Base-by-base conservation (phyloP, 768 basidiomycete genomes). In the Tephrocybe rancida region DNA sequence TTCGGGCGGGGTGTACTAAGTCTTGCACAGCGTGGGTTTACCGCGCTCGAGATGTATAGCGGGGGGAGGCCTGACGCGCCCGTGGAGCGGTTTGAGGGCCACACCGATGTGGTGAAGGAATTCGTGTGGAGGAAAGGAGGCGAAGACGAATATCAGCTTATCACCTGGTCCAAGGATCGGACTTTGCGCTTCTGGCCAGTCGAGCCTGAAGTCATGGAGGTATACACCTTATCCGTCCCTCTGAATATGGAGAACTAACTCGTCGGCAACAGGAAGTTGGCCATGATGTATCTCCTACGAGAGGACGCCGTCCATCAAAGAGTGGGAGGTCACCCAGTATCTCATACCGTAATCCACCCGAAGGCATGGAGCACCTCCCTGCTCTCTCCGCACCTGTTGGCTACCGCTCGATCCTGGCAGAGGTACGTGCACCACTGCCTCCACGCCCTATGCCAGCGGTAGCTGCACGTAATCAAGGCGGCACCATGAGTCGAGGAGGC, bases 101-200 rank as follows among this genome's bases (percentile, higher is more conserved):
- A 96, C 69, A 82, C 85, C 0, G 94, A 96, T 58, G 92, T 95
- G 2, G 96, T 98, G 18, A 97, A 96, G 64, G 96, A 99, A 71
- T 99, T 96, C 66, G 95, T 99, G 1, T 99, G 97, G 97, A 76
- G 97, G 55, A 84, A 79, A 63, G 81, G 87, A 2, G 80, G 78
- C 5, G 61, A 71, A 57, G 75, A 76, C 37, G 80, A 84, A 35
- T 87, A 84, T 64, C 85, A 85, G 61, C 74, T 84, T 2, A 81
- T 83, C 32, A 83, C 81, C 1, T 83, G 82, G 82, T 92, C 92
- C 1, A 95, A 94, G 66, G 97, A 98, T 64, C 83, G 92, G 18
- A 95, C 91, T 0, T 70, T 99, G 29, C 77, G 93, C 13, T 90
- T 98, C 64, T 96, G 94, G 91, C 96, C 94, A 0, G 79, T 98